Base-by-base conservation (phyloP, 2,329 filamentous ascomycete species). In the Mycosphaerella arachidis region DNA sequence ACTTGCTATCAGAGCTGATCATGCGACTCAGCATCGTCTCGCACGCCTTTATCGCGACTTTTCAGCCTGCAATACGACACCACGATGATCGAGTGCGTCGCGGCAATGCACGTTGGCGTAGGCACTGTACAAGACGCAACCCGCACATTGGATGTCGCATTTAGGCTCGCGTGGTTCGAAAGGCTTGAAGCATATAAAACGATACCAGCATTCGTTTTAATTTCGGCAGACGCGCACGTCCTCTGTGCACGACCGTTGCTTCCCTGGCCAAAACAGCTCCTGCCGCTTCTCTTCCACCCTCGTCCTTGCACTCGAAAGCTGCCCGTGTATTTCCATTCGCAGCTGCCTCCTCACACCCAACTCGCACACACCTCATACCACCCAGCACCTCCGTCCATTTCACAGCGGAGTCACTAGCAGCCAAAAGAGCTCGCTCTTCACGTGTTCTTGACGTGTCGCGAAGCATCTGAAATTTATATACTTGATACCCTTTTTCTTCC, bases 381-480 rank as follows among this genome's bases (percentile, higher is more conserved):
- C 24, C 48, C 53, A 27, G 45, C 54, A 48, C 43, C 27, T 50
- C n/a, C 7, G 29, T 35, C 30, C 10, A 10, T 13, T 18, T 35
- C 54, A 7, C 43, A 27, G n/a, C 43, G 29, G 43, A 56, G 10
- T 30, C 30, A 20, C 50, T 52, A 10, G 30, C 30, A 35, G 48
- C 30, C 50, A 30, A 9, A n/a, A 33, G 50, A 31, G 50, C 29
- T 35, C n/a, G 50, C 29, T 16, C n/a, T 35, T n/a, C 43, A 43
- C 40, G 53, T 37, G 13, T 40, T 40, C 31, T n/a, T 48, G 18
- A 55, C 53, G 53, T 56, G 54, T 30, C 54, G 48, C 54, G 54
- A 48, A 48, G 29, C 37, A 48, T 56, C 30, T 48, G 45, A 48
- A 3, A 5, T 10, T 13, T 18, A 5, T 18, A 5, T 43, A 43